Evolutionary conservation across 345 rosid species (phyloP).

Genomic region (Populus simonii): DNA sequence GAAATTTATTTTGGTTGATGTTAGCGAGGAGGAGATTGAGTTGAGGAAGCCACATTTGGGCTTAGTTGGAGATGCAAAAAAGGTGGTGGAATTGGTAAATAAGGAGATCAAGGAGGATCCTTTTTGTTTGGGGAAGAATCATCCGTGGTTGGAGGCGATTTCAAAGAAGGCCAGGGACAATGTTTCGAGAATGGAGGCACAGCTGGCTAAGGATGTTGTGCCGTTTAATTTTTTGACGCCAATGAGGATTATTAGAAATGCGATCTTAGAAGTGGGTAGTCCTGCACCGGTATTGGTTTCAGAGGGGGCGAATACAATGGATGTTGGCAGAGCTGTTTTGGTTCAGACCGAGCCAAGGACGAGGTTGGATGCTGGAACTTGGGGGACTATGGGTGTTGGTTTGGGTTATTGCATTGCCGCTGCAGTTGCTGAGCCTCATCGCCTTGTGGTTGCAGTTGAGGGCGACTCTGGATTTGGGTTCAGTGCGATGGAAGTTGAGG

Average conservation of each 20-base stretch:
- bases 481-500: slow-evolving; percentile 99
- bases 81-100: slow-evolving; percentile 62
- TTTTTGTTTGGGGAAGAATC: slow-evolving; percentile 71
- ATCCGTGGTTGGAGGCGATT: slow-evolving; percentile 83
- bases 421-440: slow-evolving; percentile 83
- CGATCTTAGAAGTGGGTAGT: slow-evolving; percentile 60
- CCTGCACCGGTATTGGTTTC: slow-evolving; percentile 89
- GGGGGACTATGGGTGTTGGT: slow-evolving; percentile 99
- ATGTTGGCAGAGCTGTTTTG: slow-evolving; percentile 87
- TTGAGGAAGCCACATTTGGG: slow-evolving; percentile 75
- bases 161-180: slow-evolving; percentile 68
- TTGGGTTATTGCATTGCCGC: slow-evolving; percentile 98
- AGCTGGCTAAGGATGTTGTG: slow-evolving; percentile 83
- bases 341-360: slow-evolving; percentile 97
- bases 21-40: slow-evolving; percentile 73
- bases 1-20: slow-evolving; percentile 74
- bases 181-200: slow-evolving; percentile 70
- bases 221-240: slow-evolving; percentile 92
- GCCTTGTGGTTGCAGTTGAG: slow-evolving; percentile 92
- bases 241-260: slow-evolving; percentile 92
- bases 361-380: slow-evolving; percentile 97
- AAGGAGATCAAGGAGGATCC: slow-evolving; percentile 86
- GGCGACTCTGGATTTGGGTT: slow-evolving; percentile 98
- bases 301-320: slow-evolving; percentile 98
- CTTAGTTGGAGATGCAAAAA: slow-evolving; percentile 77